Evolutionary conservation across 371 early-diverging fungal species (phyloP).

Genomic region (Mucor plumbeus): DNA sequence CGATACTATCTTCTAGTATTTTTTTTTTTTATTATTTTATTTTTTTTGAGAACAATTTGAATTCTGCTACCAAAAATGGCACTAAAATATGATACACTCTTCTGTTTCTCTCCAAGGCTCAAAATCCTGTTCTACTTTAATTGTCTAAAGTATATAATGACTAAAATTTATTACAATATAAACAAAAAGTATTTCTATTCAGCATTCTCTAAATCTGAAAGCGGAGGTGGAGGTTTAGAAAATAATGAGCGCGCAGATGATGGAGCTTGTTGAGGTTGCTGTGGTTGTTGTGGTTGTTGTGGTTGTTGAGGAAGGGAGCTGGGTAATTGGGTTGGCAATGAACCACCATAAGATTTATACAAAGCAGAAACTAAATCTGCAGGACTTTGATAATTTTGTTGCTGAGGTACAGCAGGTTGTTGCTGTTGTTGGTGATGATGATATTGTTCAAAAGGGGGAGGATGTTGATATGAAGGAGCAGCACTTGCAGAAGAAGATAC

Average conservation of each 20-base stretch:
- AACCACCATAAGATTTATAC: slow-evolving; percentile 14
- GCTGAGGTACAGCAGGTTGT: not conserved
- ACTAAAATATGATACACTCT: too few relatives aligned
- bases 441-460: not conserved
- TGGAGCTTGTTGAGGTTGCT: not conserved
- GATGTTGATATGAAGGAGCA: not conserved
- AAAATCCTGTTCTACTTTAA: too few relatives aligned
- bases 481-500: not conserved
- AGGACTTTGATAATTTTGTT: slow-evolving; percentile 3
- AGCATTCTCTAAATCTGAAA: slow-evolving; percentile 2
- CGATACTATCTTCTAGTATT: too few relatives aligned
- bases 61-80: too few relatives aligned
- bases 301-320: not conserved
- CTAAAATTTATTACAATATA: too few relatives aligned
- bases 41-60: too few relatives aligned
- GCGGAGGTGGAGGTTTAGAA: slow-evolving; percentile 11
- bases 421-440: not conserved
- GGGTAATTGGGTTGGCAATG: slow-evolving; percentile 14
- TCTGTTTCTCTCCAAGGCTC: too few relatives aligned
- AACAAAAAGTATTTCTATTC: not conserved
- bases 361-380: slow-evolving; percentile 17
- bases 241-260: not conserved
- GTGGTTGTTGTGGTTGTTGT: not conserved
- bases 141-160: too few relatives aligned
- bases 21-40: too few relatives aligned